Evolutionary conservation across 345 rosid genomes (phyloP), one percentile per base, ranked within the genome.

Genomic region (Populus simonii): DNA sequence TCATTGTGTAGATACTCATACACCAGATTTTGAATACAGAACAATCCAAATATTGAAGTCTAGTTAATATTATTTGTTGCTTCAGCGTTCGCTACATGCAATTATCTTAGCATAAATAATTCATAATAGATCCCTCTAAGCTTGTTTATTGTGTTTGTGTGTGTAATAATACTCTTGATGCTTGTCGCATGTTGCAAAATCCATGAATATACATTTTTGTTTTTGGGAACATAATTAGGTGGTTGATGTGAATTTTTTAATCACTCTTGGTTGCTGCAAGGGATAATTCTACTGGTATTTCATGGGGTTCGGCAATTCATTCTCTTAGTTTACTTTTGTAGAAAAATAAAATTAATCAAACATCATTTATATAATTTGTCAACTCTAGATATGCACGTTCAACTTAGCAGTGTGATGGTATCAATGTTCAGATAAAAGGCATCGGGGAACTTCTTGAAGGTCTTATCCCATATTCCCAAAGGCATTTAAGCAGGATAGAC

Each of bases 401-500:
- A 43, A 70, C 80, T 66, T 36, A 61, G 12, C 22, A 63, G 33
- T 23, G 72, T 75, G 80, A 35, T 74, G 66, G 45, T 70, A 39
- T 75, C 51, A 17, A 35, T 78, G 41, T 57, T 69, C 89, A 93
- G 98, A 86, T 91, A 25, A 92, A 80, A 84, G 98, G 99, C 70
- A 84, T 96, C n/a, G 84, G 86, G 17, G 96, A 96, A 80, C 85
- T 93, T 61, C 90, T 93, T 36, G 99, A 96, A 85, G 98, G 94
- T 69, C 87, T 92, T 16, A 90, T 91, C 66, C 98, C 97, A 43
- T 96, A 93, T 88, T 86, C 96, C 10, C 94, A 90, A 81, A 90
- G 98, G 84, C 98, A 96, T 85, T 93, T 88, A 85, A 87, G 80
- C 84, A 90, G 99, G 87, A 81, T 96, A 63, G 99, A 96, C 81